Evolutionary conservation across 106 monocot genomes (phyloP), one percentile per base, ranked within the genome.

Genomic region (Phalaenopsis equestris): DNA sequence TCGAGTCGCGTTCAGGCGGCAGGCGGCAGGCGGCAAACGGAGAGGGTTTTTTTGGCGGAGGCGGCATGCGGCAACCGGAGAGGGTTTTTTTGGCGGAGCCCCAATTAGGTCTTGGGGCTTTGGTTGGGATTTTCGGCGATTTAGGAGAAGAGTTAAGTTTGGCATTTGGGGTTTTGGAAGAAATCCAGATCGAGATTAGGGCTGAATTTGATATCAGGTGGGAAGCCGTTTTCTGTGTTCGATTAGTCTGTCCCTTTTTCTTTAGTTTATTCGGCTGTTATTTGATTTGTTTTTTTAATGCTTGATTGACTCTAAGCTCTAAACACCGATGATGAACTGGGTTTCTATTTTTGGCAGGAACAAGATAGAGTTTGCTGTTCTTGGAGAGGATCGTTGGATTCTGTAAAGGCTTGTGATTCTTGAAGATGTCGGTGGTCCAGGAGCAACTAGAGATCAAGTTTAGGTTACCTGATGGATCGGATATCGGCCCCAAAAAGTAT

Each of bases 401-500:
- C 67, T 47, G 80, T 57, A 74, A 49, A 6, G 45, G 21, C 72
- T 67, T 72, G 36, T n/a, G 55, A 75, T 79, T 42, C 55, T 74
- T 75, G 77, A 58, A 79, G 58, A 94, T 94, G 90, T 67, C 85
- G 55, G 86, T 65, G 81, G 81, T 80, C 19, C 85, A 94, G 67
- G 91, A 91, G 23, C 86, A 85, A 78, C 77, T 91, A 11, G 88
- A 91, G 81, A 88, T 94, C 57, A 91, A 84, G 78, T 91, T 94
- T 76, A 84, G 90, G 78, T 85, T 94, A 78, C 83, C 81, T 21
- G 88, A 94, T 82, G 94, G 94, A 18, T 90, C 94, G 1, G 94
- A 94, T 75, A 94, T 94, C 12, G 94, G 91, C 37, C 94, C 94
- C 21, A 88, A 81, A 41, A 90, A 80, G 58, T 91, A 94, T 52